Conservation (phyloP, 2,329 filamentous ascomycete species). For the Rutstroemia sp. region DNA sequence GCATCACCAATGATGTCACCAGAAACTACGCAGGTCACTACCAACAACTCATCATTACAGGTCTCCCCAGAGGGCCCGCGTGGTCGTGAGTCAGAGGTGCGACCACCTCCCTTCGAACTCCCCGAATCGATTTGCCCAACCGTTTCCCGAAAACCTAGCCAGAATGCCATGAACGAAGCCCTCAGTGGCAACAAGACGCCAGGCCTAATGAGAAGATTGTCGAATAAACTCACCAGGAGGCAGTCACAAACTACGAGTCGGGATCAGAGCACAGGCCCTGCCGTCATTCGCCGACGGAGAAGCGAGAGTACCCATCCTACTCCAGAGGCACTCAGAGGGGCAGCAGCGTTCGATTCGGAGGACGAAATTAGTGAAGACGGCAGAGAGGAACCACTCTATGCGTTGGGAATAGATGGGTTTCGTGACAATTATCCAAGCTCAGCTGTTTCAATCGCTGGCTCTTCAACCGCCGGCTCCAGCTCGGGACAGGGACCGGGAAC, state of each 20-base stretch:
- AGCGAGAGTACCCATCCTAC: conserved; percentile 81
- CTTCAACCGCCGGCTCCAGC: conserved; percentile 21
- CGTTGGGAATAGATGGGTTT: conserved; percentile 35
- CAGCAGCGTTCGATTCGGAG: conserved; percentile 46
- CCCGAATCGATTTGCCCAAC: conserved; percentile 58
- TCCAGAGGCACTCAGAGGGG: conserved; percentile 37
- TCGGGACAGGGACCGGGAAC: conserved; percentile 34
- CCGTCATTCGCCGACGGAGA: conserved; percentile 68
- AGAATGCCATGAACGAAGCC: conserved; percentile 57
- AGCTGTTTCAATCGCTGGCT: conserved; percentile 36
- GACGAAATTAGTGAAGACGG: conserved; percentile 47
- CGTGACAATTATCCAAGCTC: conserved; percentile 43
- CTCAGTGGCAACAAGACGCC: conserved; percentile 50
- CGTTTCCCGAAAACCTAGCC: conserved; percentile 51
- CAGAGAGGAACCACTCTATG: conserved; percentile 34
- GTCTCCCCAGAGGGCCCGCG: conserved; percentile 58
- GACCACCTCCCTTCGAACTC: conserved; percentile 55
- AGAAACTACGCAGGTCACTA: conserved; percentile 41
- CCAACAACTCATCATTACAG: conserved; percentile 56
- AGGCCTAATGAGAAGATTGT: conserved; percentile 74
- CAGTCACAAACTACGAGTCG: conserved; percentile 70
- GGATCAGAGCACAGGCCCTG: conserved; percentile 83
- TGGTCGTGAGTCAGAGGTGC: conserved; percentile 45
- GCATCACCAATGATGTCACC: conserved; percentile 52
- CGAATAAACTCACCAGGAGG: conserved; percentile 70